Percentiles rank a stretch among this genome's conserved stretches.
phyloP scores from a whole-genome alignment of 345 rosid genomes.

The Nasturtium officinale region DNA sequence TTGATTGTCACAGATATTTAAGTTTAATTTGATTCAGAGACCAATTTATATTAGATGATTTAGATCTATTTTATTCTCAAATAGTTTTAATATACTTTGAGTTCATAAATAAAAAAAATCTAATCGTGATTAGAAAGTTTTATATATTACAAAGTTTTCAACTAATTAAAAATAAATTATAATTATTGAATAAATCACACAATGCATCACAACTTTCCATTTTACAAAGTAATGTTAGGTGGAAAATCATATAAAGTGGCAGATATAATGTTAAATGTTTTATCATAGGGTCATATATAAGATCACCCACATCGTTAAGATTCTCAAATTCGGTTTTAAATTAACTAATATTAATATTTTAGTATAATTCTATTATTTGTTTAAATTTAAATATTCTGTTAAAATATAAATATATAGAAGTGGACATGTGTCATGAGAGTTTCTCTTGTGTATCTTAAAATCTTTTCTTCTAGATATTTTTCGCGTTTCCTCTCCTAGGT shows the following conservation, averaged over 20 bases:
- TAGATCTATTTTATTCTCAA: not conserved
- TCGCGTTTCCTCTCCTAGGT: too few species aligned
- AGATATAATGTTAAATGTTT: not conserved
- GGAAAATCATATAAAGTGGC: not conserved
- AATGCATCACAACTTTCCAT: not conserved
- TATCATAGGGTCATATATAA: not conserved
- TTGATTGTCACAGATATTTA: not conserved
- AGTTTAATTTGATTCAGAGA: not conserved
- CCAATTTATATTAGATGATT: not conserved
- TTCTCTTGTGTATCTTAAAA: too few species aligned
- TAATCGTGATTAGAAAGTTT: not conserved
- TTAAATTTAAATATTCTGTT: too few species aligned
- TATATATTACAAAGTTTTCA: not conserved
- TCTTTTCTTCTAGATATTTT: too few species aligned
- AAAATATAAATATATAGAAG: too few species aligned
- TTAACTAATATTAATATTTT: too few species aligned
- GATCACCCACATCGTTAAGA: too few species aligned
- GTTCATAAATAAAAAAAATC: not conserved
- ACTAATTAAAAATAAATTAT: not conserved
- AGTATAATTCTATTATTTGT: too few species aligned
- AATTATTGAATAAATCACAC: not conserved
- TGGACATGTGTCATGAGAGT: too few species aligned
- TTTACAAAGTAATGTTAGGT: not conserved
- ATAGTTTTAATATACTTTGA: not conserved
- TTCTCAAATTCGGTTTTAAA: not conserved